These are phyloP conservation scores for Larix sibirica DNA, from an alignment of 83 land plant genomes.

Conservation along the genomic window DNA sequence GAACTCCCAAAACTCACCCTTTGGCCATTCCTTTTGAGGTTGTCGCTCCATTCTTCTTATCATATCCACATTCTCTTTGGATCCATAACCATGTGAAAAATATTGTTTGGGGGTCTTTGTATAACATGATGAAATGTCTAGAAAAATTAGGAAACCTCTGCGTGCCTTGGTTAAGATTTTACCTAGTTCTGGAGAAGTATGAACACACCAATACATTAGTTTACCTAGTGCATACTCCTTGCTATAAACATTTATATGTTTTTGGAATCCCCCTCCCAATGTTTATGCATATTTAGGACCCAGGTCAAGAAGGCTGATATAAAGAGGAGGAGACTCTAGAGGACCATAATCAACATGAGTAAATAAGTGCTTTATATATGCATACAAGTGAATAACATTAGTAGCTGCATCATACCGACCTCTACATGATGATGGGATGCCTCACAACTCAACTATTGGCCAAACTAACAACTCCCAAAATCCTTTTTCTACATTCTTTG, in stretches of 20 bases:
- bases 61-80: slow-evolving; percentile 65
- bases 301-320: slow-evolving; percentile 83
- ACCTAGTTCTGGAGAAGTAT: slow-evolving; percentile 82
- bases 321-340: slow-evolving; percentile 75
- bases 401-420: slow-evolving; percentile 98
- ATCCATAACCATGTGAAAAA: slow-evolving; percentile 64
- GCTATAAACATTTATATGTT: slow-evolving; percentile 77
- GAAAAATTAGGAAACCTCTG: slow-evolving; percentile 87
- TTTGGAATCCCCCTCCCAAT: slow-evolving; percentile 61
- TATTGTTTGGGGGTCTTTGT: slow-evolving; percentile 67
- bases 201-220: slow-evolving; percentile 89
- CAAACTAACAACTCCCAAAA: slow-evolving; percentile 49
- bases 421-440: slow-evolving; percentile 66
- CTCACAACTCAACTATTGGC: slow-evolving; percentile 91
- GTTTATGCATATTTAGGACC: slow-evolving; percentile 81
- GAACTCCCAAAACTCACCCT: slow-evolving; percentile 82
- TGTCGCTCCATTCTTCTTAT: slow-evolving; percentile 75
- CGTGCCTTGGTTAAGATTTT: slow-evolving; percentile 54
- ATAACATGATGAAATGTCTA: slow-evolving; percentile 89
- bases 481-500: slow-evolving; percentile 48
- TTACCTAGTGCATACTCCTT: slow-evolving; percentile 90
- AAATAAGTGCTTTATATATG: slow-evolving; percentile 87
- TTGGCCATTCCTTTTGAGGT: slow-evolving; percentile 81
- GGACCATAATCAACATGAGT: slow-evolving; percentile 62
- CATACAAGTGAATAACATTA: slow-evolving; percentile 94